Conservation (phyloP, 2,329 filamentous ascomycete species). For the Aureobasidium sp. region DNA sequence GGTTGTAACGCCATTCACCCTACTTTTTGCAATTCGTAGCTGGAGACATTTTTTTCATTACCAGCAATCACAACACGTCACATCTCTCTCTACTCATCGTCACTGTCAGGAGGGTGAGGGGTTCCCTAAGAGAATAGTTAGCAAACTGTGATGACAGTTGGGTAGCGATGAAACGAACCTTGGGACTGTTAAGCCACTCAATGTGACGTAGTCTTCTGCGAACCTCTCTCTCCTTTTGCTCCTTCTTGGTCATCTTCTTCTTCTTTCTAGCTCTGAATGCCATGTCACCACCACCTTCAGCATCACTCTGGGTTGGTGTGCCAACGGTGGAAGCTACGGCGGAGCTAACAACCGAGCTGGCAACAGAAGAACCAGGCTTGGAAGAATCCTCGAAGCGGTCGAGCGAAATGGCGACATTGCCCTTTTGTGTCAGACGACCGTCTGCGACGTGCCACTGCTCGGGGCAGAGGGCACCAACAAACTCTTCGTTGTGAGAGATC, state of each 20-base stretch:
- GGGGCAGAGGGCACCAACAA: slow-evolving; percentile 88
- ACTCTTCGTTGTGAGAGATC: slow-evolving; percentile 99
- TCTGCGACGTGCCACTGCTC: slow-evolving; percentile 95
- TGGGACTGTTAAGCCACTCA: slow-evolving; percentile 68
- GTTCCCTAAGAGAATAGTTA: slow-evolving; percentile 53
- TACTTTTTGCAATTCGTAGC: slow-evolving; percentile 9
- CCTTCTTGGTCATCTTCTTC: slow-evolving; percentile 98
- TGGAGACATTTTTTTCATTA: slow-evolving; percentile 2
- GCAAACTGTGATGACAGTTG: background rate
- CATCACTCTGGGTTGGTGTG: slow-evolving; percentile 44
- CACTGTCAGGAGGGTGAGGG: slow-evolving; percentile 67
- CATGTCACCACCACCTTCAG: slow-evolving; percentile 75
- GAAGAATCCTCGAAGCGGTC: slow-evolving; percentile 82
- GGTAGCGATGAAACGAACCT: slow-evolving; percentile 25
- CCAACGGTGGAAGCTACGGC: slow-evolving; percentile 25
- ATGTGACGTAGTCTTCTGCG: slow-evolving; percentile 78
- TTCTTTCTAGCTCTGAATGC: slow-evolving; percentile 91
- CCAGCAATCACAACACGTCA: slow-evolving; percentile 2
- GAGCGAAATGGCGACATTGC: slow-evolving; percentile 62
- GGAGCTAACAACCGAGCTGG: slow-evolving; percentile 42
- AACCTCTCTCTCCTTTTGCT: slow-evolving; percentile 88
- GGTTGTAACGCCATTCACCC: slow-evolving; percentile 9
- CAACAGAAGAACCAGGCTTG: slow-evolving; percentile 53
- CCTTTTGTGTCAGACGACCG: slow-evolving; percentile 79
- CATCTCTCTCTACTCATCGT: slow-evolving; percentile 56